Conservation (phyloP, 495 filamentous ascomycete genomes). For the Viridothelium virens region DNA sequence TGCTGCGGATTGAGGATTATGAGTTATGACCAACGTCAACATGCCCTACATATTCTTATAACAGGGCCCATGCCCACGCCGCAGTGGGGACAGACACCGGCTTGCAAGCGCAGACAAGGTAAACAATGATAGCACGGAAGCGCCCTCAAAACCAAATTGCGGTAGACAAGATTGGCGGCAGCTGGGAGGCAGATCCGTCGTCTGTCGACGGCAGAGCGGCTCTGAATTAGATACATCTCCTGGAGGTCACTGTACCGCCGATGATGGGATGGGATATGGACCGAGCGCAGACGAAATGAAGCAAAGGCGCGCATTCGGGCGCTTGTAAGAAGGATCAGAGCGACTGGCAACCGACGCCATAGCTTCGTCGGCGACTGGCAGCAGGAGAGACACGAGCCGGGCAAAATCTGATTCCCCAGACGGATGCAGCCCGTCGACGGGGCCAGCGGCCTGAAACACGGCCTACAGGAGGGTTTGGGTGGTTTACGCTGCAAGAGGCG, state of each 20-base stretch:
- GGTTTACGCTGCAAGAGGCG: constrained; percentile 1
- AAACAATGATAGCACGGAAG: constrained; percentile 10
- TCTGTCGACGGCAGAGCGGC: constrained; percentile 3
- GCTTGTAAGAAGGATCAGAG: constrained; percentile 6
- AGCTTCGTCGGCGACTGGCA: background rate
- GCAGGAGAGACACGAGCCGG: background rate
- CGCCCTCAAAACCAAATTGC: background rate
- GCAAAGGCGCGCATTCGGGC: constrained; percentile 10
- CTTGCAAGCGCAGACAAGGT: background rate
- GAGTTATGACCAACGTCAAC: constrained; percentile 10
- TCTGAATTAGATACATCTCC: constrained; percentile 9
- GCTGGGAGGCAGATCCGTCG: background rate
- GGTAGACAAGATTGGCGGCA: background rate
- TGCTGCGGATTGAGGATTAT: constrained; percentile 11
- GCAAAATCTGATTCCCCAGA: constrained; percentile 6
- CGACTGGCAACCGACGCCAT: constrained; percentile 3
- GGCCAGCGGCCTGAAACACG: constrained; percentile 5
- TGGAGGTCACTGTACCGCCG: background rate
- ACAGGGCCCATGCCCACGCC: constrained; percentile 4
- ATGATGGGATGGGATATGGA: background rate
- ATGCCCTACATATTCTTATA: constrained; percentile 10
- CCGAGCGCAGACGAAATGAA: constrained; percentile 1
- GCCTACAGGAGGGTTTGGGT: background rate
- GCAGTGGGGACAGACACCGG: constrained; percentile 9
- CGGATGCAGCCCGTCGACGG: background rate